Evolutionary conservation across 768 basidiomycete genomes (phyloP).

Genomic region (Macrolepiota albuminosa): DNA sequence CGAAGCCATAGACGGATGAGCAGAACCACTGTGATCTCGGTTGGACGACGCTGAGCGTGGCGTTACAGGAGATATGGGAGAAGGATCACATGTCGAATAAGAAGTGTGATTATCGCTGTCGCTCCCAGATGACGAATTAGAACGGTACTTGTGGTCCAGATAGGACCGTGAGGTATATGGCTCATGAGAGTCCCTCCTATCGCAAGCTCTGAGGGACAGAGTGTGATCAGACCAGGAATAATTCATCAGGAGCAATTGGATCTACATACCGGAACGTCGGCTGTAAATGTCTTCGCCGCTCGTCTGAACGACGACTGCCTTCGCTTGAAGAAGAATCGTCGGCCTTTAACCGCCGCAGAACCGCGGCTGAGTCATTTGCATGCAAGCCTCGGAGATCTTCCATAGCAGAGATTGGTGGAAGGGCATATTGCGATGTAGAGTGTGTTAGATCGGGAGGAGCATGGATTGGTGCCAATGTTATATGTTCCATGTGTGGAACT

Average conservation of each 20-base stretch:
- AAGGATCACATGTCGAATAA: slow-evolving; percentile 45
- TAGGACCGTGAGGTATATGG: slow-evolving; percentile 9
- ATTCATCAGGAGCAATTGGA: not conserved
- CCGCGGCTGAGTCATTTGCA: slow-evolving; percentile 57
- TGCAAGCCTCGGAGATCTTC: slow-evolving; percentile 54
- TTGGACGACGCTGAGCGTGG: slow-evolving; percentile 40
- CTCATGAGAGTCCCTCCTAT: slow-evolving; percentile 1
- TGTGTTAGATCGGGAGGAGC: slow-evolving; percentile 22
- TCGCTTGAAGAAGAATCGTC: slow-evolving; percentile 39
- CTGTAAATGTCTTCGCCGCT: slow-evolving; percentile 37
- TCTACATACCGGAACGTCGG: slow-evolving; percentile 27
- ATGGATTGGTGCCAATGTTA: slow-evolving; percentile 39
- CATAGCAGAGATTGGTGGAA: slow-evolving; percentile 67
- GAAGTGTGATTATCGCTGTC: slow-evolving; percentile 19
- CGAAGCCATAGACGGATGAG: not conserved
- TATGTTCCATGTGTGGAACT: slow-evolving; percentile 21
- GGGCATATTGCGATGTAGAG: slow-evolving; percentile 40
- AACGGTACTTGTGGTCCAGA: slow-evolving; percentile 10
- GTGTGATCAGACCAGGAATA: not conserved
- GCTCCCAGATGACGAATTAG: slow-evolving; percentile 15
- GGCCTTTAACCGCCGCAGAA: slow-evolving; percentile 56
- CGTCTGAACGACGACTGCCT: slow-evolving; percentile 21
- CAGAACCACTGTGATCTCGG: slow-evolving; percentile 1
- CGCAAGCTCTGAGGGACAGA: not conserved
- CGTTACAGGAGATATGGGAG: slow-evolving; percentile 52